A percentile compares a stretch with the other conserved stretches of the same genome.
Conservation (phyloP, 2,329 filamentous ascomycete species). For the Cercospora citrullina region DNA sequence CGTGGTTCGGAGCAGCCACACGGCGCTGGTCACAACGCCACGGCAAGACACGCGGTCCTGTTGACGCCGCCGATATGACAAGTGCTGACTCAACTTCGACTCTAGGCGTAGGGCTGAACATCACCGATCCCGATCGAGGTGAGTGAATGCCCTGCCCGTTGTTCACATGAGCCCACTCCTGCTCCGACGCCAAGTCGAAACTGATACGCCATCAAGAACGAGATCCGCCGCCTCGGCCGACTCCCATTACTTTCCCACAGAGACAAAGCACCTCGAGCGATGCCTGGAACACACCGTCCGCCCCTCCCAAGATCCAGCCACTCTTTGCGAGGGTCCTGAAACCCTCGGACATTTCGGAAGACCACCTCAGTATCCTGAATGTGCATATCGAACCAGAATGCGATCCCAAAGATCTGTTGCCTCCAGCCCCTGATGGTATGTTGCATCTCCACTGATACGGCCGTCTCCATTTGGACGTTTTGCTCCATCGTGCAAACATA, state of each 20-base stretch:
- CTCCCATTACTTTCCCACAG: constrained; percentile 32
- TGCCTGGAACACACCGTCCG: constrained; percentile 24
- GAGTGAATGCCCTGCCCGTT: background rate
- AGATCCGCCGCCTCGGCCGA: constrained; percentile 33
- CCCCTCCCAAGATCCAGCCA: constrained; percentile 44
- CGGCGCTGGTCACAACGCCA: background rate
- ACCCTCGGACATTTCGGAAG: constrained; percentile 43
- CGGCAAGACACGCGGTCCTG: background rate
- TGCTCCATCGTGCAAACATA: background rate
- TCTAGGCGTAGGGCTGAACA: constrained; percentile 23
- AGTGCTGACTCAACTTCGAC: constrained; percentile 1
- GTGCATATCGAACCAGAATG: constrained; percentile 42
- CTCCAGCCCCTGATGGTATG: constrained; percentile 35
- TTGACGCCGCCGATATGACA: background rate
- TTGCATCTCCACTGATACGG: background rate
- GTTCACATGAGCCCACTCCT: background rate
- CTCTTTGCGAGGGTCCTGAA: constrained; percentile 47
- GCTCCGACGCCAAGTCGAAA: background rate
- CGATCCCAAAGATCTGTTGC: constrained; percentile 44
- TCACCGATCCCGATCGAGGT: constrained; percentile 32
- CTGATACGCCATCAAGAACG: constrained; percentile 31
- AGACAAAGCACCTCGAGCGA: constrained; percentile 5
- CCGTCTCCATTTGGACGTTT: background rate
- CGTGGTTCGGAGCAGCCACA: constrained; percentile 20
- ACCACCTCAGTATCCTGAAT: constrained; percentile 47